A percentile compares a stretch with the other conserved stretches of the same genome.
Conservation (phyloP, 108 stramenopile genomes). For the Conticribra weissflogii region DNA sequence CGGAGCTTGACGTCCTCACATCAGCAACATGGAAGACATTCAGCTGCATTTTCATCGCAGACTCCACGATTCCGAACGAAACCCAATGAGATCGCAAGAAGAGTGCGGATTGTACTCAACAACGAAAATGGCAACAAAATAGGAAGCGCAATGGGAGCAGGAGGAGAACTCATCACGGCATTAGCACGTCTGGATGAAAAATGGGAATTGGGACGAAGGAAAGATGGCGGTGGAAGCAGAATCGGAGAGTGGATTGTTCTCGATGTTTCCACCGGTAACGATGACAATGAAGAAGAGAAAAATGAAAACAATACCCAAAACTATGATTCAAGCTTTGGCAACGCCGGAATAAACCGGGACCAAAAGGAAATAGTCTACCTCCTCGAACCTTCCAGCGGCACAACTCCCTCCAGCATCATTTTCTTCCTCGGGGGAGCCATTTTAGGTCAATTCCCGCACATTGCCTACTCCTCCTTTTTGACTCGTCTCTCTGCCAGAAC, state of each 20-base stretch:
- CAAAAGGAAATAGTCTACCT: conserved; percentile 77
- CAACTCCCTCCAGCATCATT: conserved; percentile 73
- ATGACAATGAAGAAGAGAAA: conserved; percentile 26
- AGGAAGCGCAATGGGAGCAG: conserved; percentile 7
- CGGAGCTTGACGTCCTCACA: too few species aligned
- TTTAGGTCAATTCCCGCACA: conserved; percentile 81
- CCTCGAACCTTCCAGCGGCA: conserved; percentile 63
- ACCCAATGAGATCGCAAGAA: too few species aligned
- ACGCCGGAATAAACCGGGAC: too few species aligned
- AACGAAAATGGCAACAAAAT: neutral
- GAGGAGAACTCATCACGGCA: conserved; percentile 42
- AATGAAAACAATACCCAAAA: neutral
- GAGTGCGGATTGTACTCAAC: too few species aligned
- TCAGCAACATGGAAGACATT: too few species aligned
- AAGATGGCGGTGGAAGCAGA: conserved; percentile 21
- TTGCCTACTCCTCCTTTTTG: conserved; percentile 74
- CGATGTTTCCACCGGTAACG: conserved; percentile 37
- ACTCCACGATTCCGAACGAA: too few species aligned
- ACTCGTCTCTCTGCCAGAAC: conserved; percentile 49
- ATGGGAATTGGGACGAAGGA: conserved; percentile 62
- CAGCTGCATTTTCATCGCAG: too few species aligned
- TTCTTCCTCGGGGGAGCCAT: conserved; percentile 85
- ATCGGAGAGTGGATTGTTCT: conserved; percentile 72
- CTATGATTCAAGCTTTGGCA: too few species aligned
- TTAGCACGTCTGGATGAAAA: conserved; percentile 71